A percentile compares a stretch with the other conserved stretches of the same genome.
These are phyloP conservation scores for Neofusicoccum sp. DNA, from an alignment of 2,329 filamentous ascomycete species.

Conservation along the genomic window DNA sequence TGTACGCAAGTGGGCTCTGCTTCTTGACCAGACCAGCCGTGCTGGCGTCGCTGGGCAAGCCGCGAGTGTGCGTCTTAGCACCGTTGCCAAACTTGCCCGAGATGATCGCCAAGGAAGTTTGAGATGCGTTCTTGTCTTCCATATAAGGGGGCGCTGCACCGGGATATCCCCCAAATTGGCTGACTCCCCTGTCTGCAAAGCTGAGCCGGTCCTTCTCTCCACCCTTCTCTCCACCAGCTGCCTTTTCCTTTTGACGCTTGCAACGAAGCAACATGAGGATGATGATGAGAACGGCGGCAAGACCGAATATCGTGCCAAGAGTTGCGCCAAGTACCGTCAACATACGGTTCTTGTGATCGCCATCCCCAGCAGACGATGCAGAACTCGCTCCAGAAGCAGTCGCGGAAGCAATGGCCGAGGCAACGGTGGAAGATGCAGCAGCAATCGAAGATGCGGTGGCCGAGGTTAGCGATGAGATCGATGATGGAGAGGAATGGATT, in stretches of 20 bases:
- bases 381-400: conserved; percentile 30
- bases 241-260: conserved; percentile 60
- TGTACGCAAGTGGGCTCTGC: conserved; percentile 40
- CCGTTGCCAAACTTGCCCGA: conserved; percentile 57
- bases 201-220: conserved; percentile 49
- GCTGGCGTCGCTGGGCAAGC: conserved; percentile 57
- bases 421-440: conserved; percentile 35
- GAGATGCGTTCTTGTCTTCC: conserved; percentile 37
- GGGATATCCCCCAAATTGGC: conserved; percentile 22
- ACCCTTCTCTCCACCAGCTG: conserved; percentile 61
- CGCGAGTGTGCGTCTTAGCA: conserved; percentile 47
- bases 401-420: conserved; percentile 34
- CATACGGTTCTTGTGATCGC: conserved; percentile 50
- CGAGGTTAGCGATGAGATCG: conserved; percentile 22
- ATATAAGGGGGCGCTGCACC: conserved; percentile 31
- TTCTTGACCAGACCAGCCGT: conserved; percentile 64
- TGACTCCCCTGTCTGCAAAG: conserved; percentile 52
- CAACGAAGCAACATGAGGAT: conserved; percentile 70
- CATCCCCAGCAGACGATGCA: conserved; percentile 26
- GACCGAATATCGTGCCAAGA: conserved; percentile 77
- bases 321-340: conserved; percentile 75
- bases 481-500: conserved; percentile 18
- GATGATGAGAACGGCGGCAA: conserved; percentile 69
- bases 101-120: conserved; percentile 51
- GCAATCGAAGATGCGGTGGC: conserved; percentile 31